Base-by-base conservation (phyloP, 441 rosid species). In the Gossypium schwendimanii region DNA sequence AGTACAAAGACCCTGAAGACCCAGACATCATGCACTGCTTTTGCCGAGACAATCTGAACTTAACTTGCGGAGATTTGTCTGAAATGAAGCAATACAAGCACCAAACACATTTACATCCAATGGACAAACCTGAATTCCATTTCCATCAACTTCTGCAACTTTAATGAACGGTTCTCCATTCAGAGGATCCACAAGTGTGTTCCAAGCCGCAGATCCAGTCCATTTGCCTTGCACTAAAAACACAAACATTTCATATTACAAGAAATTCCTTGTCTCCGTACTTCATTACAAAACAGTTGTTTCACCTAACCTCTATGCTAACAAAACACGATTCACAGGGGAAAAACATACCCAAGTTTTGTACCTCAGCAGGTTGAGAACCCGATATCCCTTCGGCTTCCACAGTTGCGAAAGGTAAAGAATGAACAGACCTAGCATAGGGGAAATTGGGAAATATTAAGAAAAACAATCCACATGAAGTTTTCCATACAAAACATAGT, bases 141-240 rank as follows among this genome's bases (percentile, higher is more conserved):
- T 67, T 88, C 88, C 93, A 72, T 88, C 90, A 6, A 95, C 87
- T 63, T 95, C 96, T 72, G 96, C 91, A 78, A 91, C 79, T 74
- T 86, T 89, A 69, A 95, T 91, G 82, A 95, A 95, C 0, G 94
- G 86, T 71, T 95, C 99, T 75, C 98, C 98, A 85, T 93, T 95
- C 70, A 95, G 74, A 79, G 99, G 99, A 87, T 95, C 97, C 71
- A 93, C 45, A 64, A 95, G 77, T 0, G 87, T 85, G 70, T 80
- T 88, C 84, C 87, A 83, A 44, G 75, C 85, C 2, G 92, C 76
- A 9, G 98, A 88, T 36, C 88, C 90, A 12, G 71, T 87, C 97
- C 97, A 93, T 78, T 88, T 91, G 10, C 99, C 99, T 85, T 86
- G 94, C 85, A 95, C 98, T 95, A 64, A 69, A 82, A 11, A 26